Evolutionary conservation across 805 yeast species (phyloP).

Genomic region (Candida rishiriensis): DNA sequence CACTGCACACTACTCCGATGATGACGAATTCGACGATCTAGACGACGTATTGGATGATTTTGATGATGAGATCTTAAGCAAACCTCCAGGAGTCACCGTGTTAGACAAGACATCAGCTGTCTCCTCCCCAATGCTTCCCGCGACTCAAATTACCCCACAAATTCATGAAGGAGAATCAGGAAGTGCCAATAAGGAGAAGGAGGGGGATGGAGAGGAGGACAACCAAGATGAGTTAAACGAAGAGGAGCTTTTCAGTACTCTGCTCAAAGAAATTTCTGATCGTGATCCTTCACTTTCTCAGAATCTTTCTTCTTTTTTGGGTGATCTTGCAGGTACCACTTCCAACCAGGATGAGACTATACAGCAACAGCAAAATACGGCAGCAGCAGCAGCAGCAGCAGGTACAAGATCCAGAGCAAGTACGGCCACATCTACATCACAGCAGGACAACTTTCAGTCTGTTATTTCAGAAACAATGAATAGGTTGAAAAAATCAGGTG

Average conservation of each 20-base stretch:
- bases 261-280: slow-evolving; percentile 20
- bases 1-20: slow-evolving; percentile 21
- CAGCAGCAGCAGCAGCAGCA: slow-evolving; percentile 9
- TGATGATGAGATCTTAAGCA: slow-evolving; percentile 61
- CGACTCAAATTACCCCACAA: background rate
- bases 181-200: slow-evolving; percentile 2
- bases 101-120: background rate
- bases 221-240: slow-evolving; percentile 15
- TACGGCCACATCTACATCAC: slow-evolving; percentile 8
- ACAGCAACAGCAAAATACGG: slow-evolving; percentile 8
- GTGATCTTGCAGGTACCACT: slow-evolving; percentile 21
- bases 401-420: slow-evolving; percentile 10
- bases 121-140: background rate
- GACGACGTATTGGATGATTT: slow-evolving; percentile 86
- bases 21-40: slow-evolving; percentile 72
- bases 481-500: slow-evolving; percentile 74
- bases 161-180: background rate
- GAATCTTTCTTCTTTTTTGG: slow-evolving; percentile 20
- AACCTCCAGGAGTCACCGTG: slow-evolving; percentile 51
- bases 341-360: slow-evolving; percentile 3
- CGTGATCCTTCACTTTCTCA: slow-evolving; percentile 26
- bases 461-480: slow-evolving; percentile 78
- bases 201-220: slow-evolving; percentile 13
- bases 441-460: slow-evolving; percentile 48
- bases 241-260: slow-evolving; percentile 19